These are phyloP conservation scores for Chrysosphaeria jannelii DNA, from an alignment of 2,329 filamentous ascomycete genomes.

Conservation along the genomic window DNA sequence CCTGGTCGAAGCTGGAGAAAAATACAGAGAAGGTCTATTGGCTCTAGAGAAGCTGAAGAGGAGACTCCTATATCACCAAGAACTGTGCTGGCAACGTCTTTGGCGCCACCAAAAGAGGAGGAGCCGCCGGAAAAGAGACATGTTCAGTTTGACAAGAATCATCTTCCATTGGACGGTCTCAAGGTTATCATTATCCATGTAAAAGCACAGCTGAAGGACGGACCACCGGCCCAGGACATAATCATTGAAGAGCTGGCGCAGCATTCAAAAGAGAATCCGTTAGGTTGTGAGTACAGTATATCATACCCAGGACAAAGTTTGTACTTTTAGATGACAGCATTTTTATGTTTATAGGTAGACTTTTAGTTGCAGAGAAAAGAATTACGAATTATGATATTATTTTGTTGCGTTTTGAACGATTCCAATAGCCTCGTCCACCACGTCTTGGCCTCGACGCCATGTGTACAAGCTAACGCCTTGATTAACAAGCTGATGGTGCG, in stretches of 20 bases:
- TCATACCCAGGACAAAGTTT: conserved; percentile 32
- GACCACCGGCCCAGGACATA: conserved; percentile 25
- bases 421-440: conserved; percentile 30
- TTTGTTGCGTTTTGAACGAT: conserved; percentile 24
- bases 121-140: no score
- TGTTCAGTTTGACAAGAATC: conserved; percentile 3
- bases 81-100: no score
- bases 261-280: conserved; percentile 28
- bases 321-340: conserved; percentile 11
- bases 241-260: conserved; percentile 41
- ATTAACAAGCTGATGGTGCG: conserved; percentile 27
- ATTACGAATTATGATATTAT: neutral
- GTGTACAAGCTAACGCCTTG: conserved; percentile 38
- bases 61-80: no score
- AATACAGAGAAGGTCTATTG: no score
- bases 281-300: conserved; percentile 59
- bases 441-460: conserved; percentile 45
- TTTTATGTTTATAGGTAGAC: neutral
- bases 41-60: no score
- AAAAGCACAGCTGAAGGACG: conserved; percentile 60
- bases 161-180: conserved; percentile 32
- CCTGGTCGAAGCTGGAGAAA: no score
- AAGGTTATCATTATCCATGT: conserved; percentile 77
- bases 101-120: no score
- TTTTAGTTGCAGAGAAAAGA: neutral